Evolutionary conservation across 2,329 filamentous ascomycete species (phyloP), one percentile per base, ranked within the genome.

Genomic region (Ascochyta pisi): DNA sequence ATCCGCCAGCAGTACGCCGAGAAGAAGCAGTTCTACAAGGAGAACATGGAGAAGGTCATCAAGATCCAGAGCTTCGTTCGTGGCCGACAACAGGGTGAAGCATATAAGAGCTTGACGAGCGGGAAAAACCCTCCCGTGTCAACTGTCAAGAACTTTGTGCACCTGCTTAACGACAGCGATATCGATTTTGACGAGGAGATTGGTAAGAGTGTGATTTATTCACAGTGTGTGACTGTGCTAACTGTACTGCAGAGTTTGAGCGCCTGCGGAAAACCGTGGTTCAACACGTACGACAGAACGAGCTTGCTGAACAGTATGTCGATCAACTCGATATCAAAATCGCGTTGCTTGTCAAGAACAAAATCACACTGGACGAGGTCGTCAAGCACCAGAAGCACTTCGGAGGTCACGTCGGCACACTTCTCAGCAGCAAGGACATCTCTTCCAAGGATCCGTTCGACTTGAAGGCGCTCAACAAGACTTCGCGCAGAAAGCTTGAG

Each of bases 321-420:
- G 93, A 96, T 68, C 95, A 99, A 73, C 85, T 99, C 33, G 96
- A 99, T 72, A 96, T 99, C 82, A 99, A 99, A 80, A 99, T 99
- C 74, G 95, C 95, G 1, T 84, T 99, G 3, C 83, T 99, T 16
- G 95, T 99, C 68, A 98, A 98, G 83, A 99, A 99, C 84, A 99
- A 99, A 78, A 99, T 99, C 70, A 98, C 95, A 0, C 83, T 99
- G 4, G 95, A 99, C 71, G 96, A 99, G 77, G 95, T 99, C 26
- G 91, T 99, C 51, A 92, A 92, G 68, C 95, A 98, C 73, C 95
- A 99, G 72, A 94, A 90, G 79, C 96, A 96, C 74, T 97, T 95
- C 68, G 95, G 95, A 52, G 93, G 94, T 2, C 90, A 95, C 69
- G 88, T 93, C 22, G 89, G 92, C 61, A 90, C 86, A 57, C 84